Conservation (phyloP, 768 basidiomycete species). For the Phaeolepiota aurea region DNA sequence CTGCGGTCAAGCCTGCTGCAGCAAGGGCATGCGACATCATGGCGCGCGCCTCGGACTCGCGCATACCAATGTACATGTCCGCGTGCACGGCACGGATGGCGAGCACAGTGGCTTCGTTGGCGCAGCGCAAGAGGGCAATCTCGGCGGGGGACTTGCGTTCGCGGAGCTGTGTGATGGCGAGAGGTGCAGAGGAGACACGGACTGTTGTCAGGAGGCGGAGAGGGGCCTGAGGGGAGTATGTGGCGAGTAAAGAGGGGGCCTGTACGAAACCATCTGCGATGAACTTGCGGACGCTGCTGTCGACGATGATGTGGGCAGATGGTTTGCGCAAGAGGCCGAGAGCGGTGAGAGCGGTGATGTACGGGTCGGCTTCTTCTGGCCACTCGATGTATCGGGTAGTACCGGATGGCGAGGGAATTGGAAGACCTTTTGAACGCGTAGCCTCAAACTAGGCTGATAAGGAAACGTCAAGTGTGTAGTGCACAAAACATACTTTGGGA, state of each 20-base stretch:
- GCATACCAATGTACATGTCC: constrained; percentile 61
- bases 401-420: constrained; percentile 35
- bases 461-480: background rate
- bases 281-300: constrained; percentile 53
- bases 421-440: constrained; percentile 54
- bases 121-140: constrained; percentile 65
- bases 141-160: constrained; percentile 72
- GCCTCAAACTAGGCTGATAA: constrained; percentile 46
- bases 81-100: constrained; percentile 60
- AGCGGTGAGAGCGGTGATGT: constrained; percentile 31
- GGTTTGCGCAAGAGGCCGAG: constrained; percentile 10
- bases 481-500: constrained; percentile 31
- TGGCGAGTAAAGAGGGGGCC: constrained; percentile 26
- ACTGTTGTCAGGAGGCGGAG: background rate
- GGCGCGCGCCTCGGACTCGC: constrained; percentile 58
- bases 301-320: constrained; percentile 39
- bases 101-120: constrained; percentile 75
- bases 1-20: constrained; percentile 48
- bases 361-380: constrained; percentile 67
- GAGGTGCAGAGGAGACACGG: constrained; percentile 40
- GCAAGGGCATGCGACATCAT: constrained; percentile 50
- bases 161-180: constrained; percentile 48
- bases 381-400: constrained; percentile 43
- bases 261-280: constrained; percentile 53
- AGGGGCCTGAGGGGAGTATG: constrained; percentile 5